Base-by-base conservation (phyloP, 2,329 filamentous ascomycete genomes). In the Penicillium sclerotiorum region DNA sequence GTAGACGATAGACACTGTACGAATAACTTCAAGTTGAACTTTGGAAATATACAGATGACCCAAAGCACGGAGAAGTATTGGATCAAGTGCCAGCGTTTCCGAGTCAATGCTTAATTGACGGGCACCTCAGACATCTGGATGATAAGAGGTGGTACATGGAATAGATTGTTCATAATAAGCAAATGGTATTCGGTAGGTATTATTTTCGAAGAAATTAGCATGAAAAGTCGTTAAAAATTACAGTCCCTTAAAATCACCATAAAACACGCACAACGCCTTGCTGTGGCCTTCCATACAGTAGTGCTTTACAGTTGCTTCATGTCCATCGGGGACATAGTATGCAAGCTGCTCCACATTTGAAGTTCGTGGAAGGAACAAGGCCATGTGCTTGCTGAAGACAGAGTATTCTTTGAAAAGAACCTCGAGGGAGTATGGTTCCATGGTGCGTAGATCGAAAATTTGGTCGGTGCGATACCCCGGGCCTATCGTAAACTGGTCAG, bases 201-300 rank as follows among this genome's bases (percentile, higher is more conserved):
- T n/a, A n/a, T n/a, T n/a, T n/a, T n/a, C n/a, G n/a, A n/a, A n/a
- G n/a, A n/a, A 28, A 28, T 28, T 28, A 33, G 8, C 8, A 15
- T n/a, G 30, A 7, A 33, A n/a, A 33, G 15, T 33, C 13, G 13
- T 15, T 15, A 23, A 25, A 21, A 27, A 42, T 64, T 50, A 66
- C 55, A 49, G 28, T 39, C 76, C 68, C 36, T 75, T 62, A 46
- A 81, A 82, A 9, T 75, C 71, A 4, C 82, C 82, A 58, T 81
- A 80, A 59, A 79, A 86, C 18, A 80, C 77, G 68, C 82, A 85
- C 22, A 86, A 66, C 18, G 82, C 82, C 73, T 96, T 96, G 70
- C 92, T 96, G 6, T 89, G 89, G 11, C 91, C 90, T 61, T 88
- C 80, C 75, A 95, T 89, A 66, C 92, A 96, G 68, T 97, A 97